Evolutionary conservation across 257 asterid genomes (phyloP).

Genomic region (Avicennia marina): DNA sequence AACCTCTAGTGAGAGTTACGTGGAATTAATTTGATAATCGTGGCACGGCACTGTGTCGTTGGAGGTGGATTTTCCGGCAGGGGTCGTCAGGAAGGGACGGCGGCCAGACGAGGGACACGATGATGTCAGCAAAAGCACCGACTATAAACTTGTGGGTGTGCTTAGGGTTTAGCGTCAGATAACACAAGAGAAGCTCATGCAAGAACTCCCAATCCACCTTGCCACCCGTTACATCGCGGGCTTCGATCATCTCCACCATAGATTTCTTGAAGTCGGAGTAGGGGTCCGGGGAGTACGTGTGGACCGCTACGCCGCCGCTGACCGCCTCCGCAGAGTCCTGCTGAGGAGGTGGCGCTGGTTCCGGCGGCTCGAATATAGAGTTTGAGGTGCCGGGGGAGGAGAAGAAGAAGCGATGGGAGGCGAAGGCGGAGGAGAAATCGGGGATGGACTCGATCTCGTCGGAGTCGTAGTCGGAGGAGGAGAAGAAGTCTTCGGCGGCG

Average conservation of each 20-base stretch:
- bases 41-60: neutral
- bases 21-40: too few species aligned
- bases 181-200: slow-evolving; percentile 67
- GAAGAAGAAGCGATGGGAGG: slow-evolving; percentile 80
- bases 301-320: slow-evolving; percentile 55
- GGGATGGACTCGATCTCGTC: slow-evolving; percentile 42
- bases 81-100: slow-evolving; percentile 13
- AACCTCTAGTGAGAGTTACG: too few species aligned
- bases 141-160: slow-evolving; percentile 64
- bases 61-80: slow-evolving; percentile 21
- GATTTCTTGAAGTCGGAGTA: slow-evolving; percentile 60
- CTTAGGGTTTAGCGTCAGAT: slow-evolving; percentile 55
- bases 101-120: slow-evolving; percentile 43
- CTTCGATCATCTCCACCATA: slow-evolving; percentile 82
- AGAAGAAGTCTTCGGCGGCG: slow-evolving; percentile 16
- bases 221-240: slow-evolving; percentile 29
- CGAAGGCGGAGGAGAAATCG: slow-evolving; percentile 58
- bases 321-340: slow-evolving; percentile 13
- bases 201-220: slow-evolving; percentile 51
- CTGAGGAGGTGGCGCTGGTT: slow-evolving; percentile 10
- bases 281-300: slow-evolving; percentile 67
- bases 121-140: slow-evolving; percentile 66
- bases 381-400: slow-evolving; percentile 77
- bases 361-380: slow-evolving; percentile 48
- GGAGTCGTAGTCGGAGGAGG: slow-evolving; percentile 35